Evolutionary conservation across 78 protist species (phyloP).

Genomic region (Planoprotostelium fungivorum): DNA sequence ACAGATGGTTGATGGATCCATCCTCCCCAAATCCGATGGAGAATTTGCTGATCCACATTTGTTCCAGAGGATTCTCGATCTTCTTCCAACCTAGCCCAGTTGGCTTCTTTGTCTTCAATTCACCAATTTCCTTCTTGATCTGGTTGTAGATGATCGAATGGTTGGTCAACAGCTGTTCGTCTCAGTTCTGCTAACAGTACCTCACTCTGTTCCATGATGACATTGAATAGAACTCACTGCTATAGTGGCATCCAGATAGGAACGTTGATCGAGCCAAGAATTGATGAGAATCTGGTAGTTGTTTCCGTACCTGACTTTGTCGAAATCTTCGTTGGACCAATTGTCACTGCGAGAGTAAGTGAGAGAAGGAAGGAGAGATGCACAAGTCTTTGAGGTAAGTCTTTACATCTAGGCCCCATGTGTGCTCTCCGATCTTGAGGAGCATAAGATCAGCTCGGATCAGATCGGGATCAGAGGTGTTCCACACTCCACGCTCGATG

Average conservation of each 20-base stretch:
- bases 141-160: too few relatives aligned
- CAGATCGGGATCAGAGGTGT: not conserved
- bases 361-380: too few relatives aligned
- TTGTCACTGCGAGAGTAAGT: too few relatives aligned
- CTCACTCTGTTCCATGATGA: too few relatives aligned
- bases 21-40: not conserved
- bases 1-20: not conserved
- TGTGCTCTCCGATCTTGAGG: not conserved
- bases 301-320: not conserved
- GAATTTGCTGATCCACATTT: not conserved
- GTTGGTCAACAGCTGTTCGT: too few relatives aligned
- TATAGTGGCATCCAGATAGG: too few relatives aligned
- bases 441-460: not conserved
- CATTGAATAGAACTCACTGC: too few relatives aligned
- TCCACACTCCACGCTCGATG: not conserved
- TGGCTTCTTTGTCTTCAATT: not conserved
- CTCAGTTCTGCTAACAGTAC: too few relatives aligned
- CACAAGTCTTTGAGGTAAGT: not conserved
- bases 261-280: not conserved
- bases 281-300: too few relatives aligned
- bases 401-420: not conserved
- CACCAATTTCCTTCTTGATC: too few relatives aligned
- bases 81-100: not conserved
- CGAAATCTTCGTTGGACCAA: not conserved
- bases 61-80: not conserved